Evolutionary conservation across 2,329 filamentous ascomycete genomes (phyloP).

Genomic region (Ophiostoma angusticollis): DNA sequence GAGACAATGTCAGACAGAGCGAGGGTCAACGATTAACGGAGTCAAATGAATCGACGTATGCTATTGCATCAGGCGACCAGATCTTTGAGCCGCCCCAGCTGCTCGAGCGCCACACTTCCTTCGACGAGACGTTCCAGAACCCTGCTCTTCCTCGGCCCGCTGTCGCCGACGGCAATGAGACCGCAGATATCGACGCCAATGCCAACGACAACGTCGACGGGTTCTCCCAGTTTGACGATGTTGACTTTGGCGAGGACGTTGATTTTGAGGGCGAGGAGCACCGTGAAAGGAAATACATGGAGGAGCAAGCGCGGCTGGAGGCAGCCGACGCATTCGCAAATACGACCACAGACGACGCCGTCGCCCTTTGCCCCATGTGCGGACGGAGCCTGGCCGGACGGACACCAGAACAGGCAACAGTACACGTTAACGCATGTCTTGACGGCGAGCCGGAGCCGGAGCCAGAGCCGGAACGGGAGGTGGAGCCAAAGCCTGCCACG

Average conservation of each 20-base stretch:
- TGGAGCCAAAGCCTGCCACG: too few species aligned
- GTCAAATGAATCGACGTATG: too few species aligned
- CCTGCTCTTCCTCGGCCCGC: neutral
- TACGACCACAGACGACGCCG: conserved; percentile 19
- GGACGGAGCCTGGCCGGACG: conserved; percentile 47
- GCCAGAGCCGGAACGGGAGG: neutral
- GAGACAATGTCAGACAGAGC: too few species aligned
- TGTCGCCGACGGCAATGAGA: conserved; percentile 17
- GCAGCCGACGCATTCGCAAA: conserved; percentile 34
- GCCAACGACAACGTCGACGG: too few species aligned
- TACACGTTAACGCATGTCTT: conserved; percentile 86
- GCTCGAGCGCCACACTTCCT: conserved; percentile 1
- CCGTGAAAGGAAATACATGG: conserved; percentile 57
- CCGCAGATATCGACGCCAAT: too few species aligned
- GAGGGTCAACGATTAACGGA: too few species aligned
- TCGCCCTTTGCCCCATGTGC: conserved; percentile 63
- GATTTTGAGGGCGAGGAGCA: conserved; percentile 29
- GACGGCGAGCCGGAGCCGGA: conserved; percentile 39
- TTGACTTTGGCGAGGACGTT: conserved; percentile 28
- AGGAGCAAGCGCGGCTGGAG: conserved; percentile 57
- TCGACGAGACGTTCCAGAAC: conserved; percentile 6
- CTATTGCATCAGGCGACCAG: too few species aligned
- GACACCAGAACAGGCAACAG: conserved; percentile 53
- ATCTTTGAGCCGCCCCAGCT: neutral
- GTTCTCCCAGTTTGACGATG: conserved; percentile 16